These are phyloP conservation scores for Metschnikowia chrysomelidarum DNA, from an alignment of 805 yeast species.

Conservation along the genomic window DNA sequence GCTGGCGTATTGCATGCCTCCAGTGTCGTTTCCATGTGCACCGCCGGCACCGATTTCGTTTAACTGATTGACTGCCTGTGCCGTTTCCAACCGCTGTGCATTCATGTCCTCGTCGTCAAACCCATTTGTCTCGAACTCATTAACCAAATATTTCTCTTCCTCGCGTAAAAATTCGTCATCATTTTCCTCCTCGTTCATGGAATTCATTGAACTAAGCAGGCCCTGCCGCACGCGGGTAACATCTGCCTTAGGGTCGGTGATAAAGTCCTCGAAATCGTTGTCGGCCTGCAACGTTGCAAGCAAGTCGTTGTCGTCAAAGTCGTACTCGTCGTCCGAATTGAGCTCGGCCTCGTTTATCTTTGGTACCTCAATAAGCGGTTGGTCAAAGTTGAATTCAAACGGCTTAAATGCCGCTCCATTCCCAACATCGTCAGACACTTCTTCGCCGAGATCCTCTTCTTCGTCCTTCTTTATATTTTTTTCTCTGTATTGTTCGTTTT, in stretches of 20 bases:
- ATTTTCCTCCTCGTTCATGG: constrained; percentile 34
- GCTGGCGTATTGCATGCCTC: constrained; percentile 42
- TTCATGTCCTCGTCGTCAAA: constrained; percentile 44
- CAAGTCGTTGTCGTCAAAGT: constrained; percentile 49
- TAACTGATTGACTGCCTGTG: constrained; percentile 18
- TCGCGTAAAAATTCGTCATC: constrained; percentile 40
- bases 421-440: constrained; percentile 18
- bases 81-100: constrained; percentile 21
- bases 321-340: constrained; percentile 65
- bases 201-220: constrained; percentile 28
- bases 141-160: constrained; percentile 44
- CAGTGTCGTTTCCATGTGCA: constrained; percentile 29
- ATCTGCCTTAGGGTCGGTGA: constrained; percentile 7
- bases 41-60: constrained; percentile 13
- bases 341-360: constrained; percentile 47
- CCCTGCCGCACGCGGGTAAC: constrained; percentile 20
- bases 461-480: constrained; percentile 25
- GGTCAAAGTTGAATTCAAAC: constrained; percentile 31
- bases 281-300: constrained; percentile 48
- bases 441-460: constrained; percentile 66
- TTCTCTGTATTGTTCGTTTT: constrained; percentile 18
- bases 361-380: constrained; percentile 46
- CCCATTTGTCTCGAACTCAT: constrained; percentile 46
- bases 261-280: constrained; percentile 42
- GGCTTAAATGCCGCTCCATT: constrained; percentile 12